Evolutionary conservation across 192 early-diverging fungal species (phyloP), one percentile per base, ranked within the genome.

Genomic region (Piromyces sp.): DNA sequence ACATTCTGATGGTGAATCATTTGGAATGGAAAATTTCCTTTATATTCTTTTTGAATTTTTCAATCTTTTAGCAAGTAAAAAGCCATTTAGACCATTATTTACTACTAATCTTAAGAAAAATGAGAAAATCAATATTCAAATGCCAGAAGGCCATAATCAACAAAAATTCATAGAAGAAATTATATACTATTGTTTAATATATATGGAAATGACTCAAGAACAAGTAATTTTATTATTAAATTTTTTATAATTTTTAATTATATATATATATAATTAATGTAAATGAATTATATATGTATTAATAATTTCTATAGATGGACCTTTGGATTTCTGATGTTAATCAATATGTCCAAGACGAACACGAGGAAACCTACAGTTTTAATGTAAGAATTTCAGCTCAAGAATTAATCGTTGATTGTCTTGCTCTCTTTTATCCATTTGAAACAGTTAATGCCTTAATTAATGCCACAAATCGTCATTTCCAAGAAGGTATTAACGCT

Each of bases 321-420:
- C 90, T 89, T 78, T 97, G 96, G 96, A 86, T 87, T 11, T 86
- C 88, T 36, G 95, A 97, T 83, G 90, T 94, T 79, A 94, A 96
- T 82, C 91, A 96, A 84, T 96, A 92, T 83, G 92, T 97, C 33
- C 94, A 94, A 29, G 96, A 97, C 81, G 95, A 95, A 80, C 95
- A 96, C 79, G 95, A 96, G 79, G 95, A 95, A 80, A 92, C 92
- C 2, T 91, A 92, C 51, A 92, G 87, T n/a, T 96, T 93, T 84
- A 97, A 92, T 81, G 93, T 96, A 79, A 90, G 96, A 79, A 91
- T 96, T 26, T 92, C 95, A 31, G 92, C 93, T 14, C 89, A 93
- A 78, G 94, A 96, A 85, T 86, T 94, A 26, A 84, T 96, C n/a
- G 80, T 91, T 83, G 79, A 82, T 83, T 33, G 37, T 79, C 79